Evolutionary conservation across 192 early-diverging fungal genomes (phyloP).

Genomic region (Coemansia sp.): DNA sequence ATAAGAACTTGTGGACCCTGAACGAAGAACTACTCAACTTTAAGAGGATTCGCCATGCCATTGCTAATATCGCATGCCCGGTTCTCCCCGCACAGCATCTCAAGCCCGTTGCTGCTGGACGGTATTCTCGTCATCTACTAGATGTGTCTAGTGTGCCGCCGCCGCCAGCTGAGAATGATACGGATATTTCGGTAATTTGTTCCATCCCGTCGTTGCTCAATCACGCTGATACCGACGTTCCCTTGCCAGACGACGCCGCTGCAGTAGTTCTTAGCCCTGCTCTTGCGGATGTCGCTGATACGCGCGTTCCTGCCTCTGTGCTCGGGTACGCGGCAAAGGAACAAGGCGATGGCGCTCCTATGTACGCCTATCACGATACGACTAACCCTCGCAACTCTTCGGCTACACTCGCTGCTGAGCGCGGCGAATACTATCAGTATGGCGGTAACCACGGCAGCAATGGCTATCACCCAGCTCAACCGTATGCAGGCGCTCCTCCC

Average conservation of each 20-base stretch:
- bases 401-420: background rate
- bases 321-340: background rate
- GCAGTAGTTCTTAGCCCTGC: background rate
- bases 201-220: slow-evolving; percentile 54
- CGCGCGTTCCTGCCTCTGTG: slow-evolving; percentile 13
- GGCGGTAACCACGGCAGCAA: background rate
- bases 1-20: slow-evolving; percentile 42
- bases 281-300: slow-evolving; percentile 16
- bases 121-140: slow-evolving; percentile 37
- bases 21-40: slow-evolving; percentile 43
- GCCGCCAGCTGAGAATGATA: slow-evolving; percentile 28
- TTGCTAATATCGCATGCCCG: slow-evolving; percentile 32
- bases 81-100: background rate
- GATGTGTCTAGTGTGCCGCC: slow-evolving; percentile 31
- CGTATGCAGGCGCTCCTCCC: background rate
- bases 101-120: slow-evolving; percentile 7
- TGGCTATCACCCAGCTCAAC: background rate
- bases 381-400: background rate
- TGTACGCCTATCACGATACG: slow-evolving; percentile 10
- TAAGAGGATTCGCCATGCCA: slow-evolving; percentile 39
- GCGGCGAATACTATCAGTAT: slow-evolving; percentile 10
- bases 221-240: slow-evolving; percentile 16
- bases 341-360: slow-evolving; percentile 2
- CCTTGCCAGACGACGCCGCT: slow-evolving; percentile 14
- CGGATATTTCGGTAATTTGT: slow-evolving; percentile 37